Base-by-base conservation (phyloP, 176 grass and related monocot species). In the Thinopyrum elongatum region DNA sequence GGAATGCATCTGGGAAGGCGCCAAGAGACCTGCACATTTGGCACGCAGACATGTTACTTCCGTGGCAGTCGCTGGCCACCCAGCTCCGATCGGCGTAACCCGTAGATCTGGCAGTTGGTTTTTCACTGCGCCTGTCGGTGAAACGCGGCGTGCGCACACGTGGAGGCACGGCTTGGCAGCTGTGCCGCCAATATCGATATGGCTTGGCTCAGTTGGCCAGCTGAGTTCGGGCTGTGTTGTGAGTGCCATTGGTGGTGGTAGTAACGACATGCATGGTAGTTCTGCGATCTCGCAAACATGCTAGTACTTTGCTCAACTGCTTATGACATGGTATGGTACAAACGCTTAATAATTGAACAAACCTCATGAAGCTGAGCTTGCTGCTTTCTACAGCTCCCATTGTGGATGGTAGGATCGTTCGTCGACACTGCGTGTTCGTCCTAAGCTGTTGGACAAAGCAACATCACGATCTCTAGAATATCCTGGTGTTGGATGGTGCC, bases 391-490 rank as follows among this genome's bases (percentile, higher is more conserved):
- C 53, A 1, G 17, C 38, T 61, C 9, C 65, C 7, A 13, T 38
- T 61, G 22, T 8, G 9, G 47, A 4, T 2, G 3, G 25, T 13
- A 44, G 25, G 15, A 16, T 19, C 15, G 7, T 1, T 13, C 4
- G 3, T 0, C 6, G 13, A 49, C 38, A 10, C n/a, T 34, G 33
- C 19, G 6, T 47, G 12, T 76, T 61, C 1, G 31, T 83, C 36
- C 7, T 53, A 3, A 5, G 30, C 64, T 28, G 17, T 78, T 39
- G 8, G 73, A 29, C 27, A 19, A 17, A 31, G 29, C 62, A 35
- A 77, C 65, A 38, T 49, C 17, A 6, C 39, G 29, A 83, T 88
- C 81, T 28, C 79, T 11, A 36, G 53, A 38, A 88, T 83, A 70
- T 78, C 80, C 80, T 22, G 5, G 1, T 71, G 80, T 16, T 70